These are phyloP conservation scores for Thelonectria olida DNA, from an alignment of 2,329 filamentous ascomycete species.

Conservation along the genomic window DNA sequence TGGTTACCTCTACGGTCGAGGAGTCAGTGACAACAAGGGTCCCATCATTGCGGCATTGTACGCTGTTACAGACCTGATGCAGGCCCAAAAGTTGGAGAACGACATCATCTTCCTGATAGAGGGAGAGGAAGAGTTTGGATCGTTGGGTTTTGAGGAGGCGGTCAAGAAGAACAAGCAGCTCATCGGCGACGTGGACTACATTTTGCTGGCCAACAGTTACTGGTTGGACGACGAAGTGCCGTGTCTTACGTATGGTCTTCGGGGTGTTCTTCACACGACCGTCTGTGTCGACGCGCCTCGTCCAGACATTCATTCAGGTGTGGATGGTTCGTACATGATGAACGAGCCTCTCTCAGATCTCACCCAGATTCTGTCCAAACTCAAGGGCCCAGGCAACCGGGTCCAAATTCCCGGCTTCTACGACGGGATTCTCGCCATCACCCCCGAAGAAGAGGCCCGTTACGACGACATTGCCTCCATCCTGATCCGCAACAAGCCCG, in stretches of 20 bases:
- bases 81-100: conserved; percentile 83
- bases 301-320: conserved; percentile 92
- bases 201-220: conserved; percentile 95
- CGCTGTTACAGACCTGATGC: conserved; percentile 87
- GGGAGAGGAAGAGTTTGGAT: conserved; percentile 95
- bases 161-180: conserved; percentile 81
- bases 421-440: conserved; percentile 81
- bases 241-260: conserved; percentile 92
- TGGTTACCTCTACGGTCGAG: conserved; percentile 92
- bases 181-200: conserved; percentile 93
- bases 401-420: conserved; percentile 91
- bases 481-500: conserved; percentile 76
- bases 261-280: conserved; percentile 93
- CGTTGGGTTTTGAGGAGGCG: conserved; percentile 86
- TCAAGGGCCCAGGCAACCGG: conserved; percentile 83
- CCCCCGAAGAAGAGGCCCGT: conserved; percentile 77
- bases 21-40: conserved; percentile 98
- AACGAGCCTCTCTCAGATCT: conserved; percentile 94
- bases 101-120: conserved; percentile 96
- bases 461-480: conserved; percentile 87
- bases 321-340: conserved; percentile 91
- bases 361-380: conserved; percentile 80
- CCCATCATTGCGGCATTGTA: conserved; percentile 94
- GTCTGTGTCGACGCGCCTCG: conserved; percentile 86
- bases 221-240: conserved; percentile 97